These are phyloP conservation scores for Platanthera zijinensis DNA, from an alignment of 106 monocot species.

Conservation along the genomic window DNA sequence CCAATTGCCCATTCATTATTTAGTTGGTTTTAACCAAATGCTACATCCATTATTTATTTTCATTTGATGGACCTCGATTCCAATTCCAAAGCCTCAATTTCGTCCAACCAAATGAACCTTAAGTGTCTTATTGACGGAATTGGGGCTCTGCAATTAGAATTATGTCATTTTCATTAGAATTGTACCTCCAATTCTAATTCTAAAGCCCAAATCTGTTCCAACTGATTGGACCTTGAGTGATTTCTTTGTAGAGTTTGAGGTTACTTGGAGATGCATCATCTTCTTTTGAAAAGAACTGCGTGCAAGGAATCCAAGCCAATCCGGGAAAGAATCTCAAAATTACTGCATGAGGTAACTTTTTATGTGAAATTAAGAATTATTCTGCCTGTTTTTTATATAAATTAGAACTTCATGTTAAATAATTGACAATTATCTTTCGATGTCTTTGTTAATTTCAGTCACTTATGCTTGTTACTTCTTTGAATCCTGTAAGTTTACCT, in stretches of 20 bases:
- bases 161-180: too few relatives aligned
- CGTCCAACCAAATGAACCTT: too few relatives aligned
- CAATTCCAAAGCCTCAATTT: too few relatives aligned
- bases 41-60: too few relatives aligned
- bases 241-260: conserved; percentile 63
- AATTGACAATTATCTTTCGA: not conserved
- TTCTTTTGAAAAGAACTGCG: conserved; percentile 98
- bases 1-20: not conserved
- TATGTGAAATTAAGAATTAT: not conserved
- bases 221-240: not conserved
- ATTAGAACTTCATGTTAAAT: not conserved
- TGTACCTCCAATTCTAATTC: not conserved
- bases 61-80: too few relatives aligned
- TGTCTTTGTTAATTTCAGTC: conserved; percentile 34
- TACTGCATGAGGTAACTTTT: conserved; percentile 70
- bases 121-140: too few relatives aligned
- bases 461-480: conserved; percentile 89
- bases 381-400: not conserved
- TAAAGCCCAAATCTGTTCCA: not conserved
- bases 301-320: conserved; percentile 95
- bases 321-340: conserved; percentile 68
- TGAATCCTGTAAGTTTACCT: conserved; percentile 79
- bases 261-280: conserved; percentile 82
- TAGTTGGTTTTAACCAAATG: too few relatives aligned
- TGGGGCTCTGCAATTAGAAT: too few relatives aligned